Evolutionary conservation across 345 rosid species (phyloP).

Genomic region (Theobroma cacao): DNA sequence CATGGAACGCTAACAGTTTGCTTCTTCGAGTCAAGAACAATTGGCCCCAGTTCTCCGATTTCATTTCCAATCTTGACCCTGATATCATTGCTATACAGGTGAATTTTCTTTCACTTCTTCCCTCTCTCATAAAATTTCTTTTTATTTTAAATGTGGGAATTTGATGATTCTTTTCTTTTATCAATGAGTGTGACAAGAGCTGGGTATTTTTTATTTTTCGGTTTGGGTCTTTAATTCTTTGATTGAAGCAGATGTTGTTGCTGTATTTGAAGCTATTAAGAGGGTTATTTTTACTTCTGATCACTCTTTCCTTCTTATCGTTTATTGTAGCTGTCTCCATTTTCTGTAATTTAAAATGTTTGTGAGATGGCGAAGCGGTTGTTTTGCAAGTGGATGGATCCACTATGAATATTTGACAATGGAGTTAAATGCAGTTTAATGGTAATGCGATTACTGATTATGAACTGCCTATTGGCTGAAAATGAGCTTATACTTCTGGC

Average conservation of each 20-base stretch:
- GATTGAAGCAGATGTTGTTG: not conserved
- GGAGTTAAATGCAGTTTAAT: not conserved
- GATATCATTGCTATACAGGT: conserved; percentile 92
- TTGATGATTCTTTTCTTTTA: not conserved
- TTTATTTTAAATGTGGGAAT: not conserved
- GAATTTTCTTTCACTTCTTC: not conserved
- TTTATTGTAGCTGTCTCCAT: not conserved
- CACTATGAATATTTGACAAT: not conserved
- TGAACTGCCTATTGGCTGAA: not conserved
- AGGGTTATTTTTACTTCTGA: not conserved
- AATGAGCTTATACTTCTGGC: not conserved
- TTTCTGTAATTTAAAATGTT: not conserved
- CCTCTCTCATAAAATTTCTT: not conserved
- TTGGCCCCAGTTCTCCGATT: conserved; percentile 75
- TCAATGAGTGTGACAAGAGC: conserved; percentile 1
- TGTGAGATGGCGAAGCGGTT: not conserved
- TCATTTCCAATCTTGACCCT: conserved; percentile 66
- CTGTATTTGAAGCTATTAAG: not conserved
- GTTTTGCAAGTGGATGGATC: not conserved
- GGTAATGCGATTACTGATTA: not conserved
- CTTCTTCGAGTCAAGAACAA: conserved; percentile 89
- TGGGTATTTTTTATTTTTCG: not conserved
- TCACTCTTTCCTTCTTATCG: not conserved
- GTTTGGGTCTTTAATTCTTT: not conserved
- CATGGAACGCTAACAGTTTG: conserved; percentile 96